A percentile compares a stretch with the other conserved stretches of the same genome.
phyloP scores from a whole-genome alignment of 306 rosid genomes.

The Pterocarpus santalinus region DNA sequence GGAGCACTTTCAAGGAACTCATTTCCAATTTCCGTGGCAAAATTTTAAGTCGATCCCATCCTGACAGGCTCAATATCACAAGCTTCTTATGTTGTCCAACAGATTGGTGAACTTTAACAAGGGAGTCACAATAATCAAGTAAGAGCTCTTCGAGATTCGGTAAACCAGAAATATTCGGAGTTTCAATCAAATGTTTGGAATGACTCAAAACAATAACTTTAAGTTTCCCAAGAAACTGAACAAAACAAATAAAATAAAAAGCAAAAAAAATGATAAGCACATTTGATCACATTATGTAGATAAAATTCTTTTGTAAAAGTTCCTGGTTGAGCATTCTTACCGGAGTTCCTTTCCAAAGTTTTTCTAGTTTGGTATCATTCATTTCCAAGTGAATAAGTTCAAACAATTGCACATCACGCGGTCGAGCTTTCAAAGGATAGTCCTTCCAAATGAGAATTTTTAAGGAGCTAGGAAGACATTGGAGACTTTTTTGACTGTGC shows the following conservation, averaged over 20 bases:
- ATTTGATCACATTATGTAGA: background rate
- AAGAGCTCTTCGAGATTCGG: slow-evolving; percentile 35
- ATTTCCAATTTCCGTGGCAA: slow-evolving; percentile 29
- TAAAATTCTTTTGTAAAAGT: background rate
- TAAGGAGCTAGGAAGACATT: slow-evolving; percentile 20
- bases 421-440: slow-evolving; percentile 15
- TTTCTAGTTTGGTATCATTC: slow-evolving; percentile 1
- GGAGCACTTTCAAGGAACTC: slow-evolving; percentile 30
- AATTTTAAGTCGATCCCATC: background rate
- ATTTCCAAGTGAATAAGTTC: slow-evolving; percentile 43
- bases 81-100: slow-evolving; percentile 27
- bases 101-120: slow-evolving; percentile 31
- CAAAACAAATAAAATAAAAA: background rate
- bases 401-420: background rate
- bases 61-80: slow-evolving; percentile 25
- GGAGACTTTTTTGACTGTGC: background rate
- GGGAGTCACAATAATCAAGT: slow-evolving; percentile 37
- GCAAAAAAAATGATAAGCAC: background rate
- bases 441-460: slow-evolving; percentile 7
- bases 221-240: slow-evolving; percentile 25
- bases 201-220: slow-evolving; percentile 40
- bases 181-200: slow-evolving; percentile 19
- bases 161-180: slow-evolving; percentile 7
- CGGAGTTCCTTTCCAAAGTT: slow-evolving; percentile 18
- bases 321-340: background rate